Evolutionary conservation across 352 stramenopile species (phyloP).

Genomic region (Phytophthora foliorum): DNA sequence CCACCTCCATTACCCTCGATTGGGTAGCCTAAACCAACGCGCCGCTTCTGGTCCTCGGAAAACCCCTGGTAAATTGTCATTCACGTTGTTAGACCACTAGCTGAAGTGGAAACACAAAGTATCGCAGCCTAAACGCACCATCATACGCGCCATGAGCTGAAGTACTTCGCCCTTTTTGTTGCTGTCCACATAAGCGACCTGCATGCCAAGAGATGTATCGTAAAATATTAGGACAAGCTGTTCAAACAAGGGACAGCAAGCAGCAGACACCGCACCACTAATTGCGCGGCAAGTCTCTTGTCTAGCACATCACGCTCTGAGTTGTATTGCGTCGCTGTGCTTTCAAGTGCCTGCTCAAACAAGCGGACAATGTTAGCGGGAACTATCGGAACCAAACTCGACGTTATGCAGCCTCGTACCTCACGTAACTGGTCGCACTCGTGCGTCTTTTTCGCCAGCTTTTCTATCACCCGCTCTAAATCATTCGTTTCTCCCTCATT

Average conservation of each 20-base stretch:
- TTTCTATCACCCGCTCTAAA: constrained; percentile 60
- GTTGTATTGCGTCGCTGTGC: constrained; percentile 60
- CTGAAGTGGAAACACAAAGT: background rate
- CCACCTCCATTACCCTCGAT: constrained; percentile 71
- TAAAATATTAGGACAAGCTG: background rate
- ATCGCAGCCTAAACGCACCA: constrained; percentile 45
- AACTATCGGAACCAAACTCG: background rate
- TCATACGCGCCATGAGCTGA: constrained; percentile 78
- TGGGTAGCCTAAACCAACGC: constrained; percentile 61
- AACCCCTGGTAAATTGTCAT: constrained; percentile 50
- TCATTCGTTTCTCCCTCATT: constrained; percentile 43
- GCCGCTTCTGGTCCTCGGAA: constrained; percentile 73
- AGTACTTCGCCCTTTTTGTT: constrained; percentile 79
- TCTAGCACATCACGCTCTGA: constrained; percentile 70
- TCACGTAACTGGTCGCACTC: constrained; percentile 81
- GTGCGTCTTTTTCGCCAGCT: constrained; percentile 65
- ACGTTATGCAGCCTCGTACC: constrained; percentile 29
- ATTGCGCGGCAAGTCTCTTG: constrained; percentile 74
- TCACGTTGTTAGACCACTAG: background rate
- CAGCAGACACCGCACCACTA: constrained; percentile 55
- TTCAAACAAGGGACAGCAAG: background rate
- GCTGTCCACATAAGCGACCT: constrained; percentile 80
- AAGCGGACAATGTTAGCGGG: background rate
- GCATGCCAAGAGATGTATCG: background rate
- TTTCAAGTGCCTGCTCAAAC: constrained; percentile 60